A percentile compares a stretch with the other conserved stretches of the same genome.
Evolutionary conservation across 495 filamentous ascomycete genomes (phyloP).

Genomic region (Cryomyces antarcticus): DNA sequence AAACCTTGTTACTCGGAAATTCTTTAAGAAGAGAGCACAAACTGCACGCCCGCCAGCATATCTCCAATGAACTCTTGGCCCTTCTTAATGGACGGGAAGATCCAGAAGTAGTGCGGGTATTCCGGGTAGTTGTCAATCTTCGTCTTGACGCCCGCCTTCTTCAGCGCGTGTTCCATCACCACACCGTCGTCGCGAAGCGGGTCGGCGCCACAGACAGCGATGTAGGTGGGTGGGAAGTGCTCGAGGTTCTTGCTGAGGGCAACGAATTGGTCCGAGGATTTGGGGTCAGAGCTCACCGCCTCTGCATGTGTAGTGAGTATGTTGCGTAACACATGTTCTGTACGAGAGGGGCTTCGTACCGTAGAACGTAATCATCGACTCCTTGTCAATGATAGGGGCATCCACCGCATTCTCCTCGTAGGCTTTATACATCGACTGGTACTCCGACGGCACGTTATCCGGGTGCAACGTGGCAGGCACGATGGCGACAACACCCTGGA

Average conservation of each 20-base stretch:
- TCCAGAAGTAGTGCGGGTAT: constrained; percentile 9
- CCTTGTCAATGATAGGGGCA: constrained; percentile 9
- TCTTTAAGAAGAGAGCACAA: neutral
- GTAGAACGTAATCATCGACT: neutral
- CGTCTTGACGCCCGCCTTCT: constrained; percentile 9
- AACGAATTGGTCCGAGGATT: constrained; percentile 7
- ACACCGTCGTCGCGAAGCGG: constrained; percentile 13
- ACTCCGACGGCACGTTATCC: constrained; percentile 8
- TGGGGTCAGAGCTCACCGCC: constrained; percentile 2
- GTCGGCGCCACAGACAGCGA: constrained; percentile 13
- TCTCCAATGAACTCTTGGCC: constrained; percentile 3
- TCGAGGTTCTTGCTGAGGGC: constrained; percentile 4
- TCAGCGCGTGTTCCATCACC: constrained; percentile 11
- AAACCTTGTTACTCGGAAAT: too few species aligned
- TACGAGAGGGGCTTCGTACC: constrained; percentile 7
- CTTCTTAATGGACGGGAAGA: constrained; percentile 4
- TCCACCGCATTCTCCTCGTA: constrained; percentile 11
- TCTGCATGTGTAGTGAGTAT: neutral
- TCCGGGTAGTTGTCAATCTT: constrained; percentile 5
- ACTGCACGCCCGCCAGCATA: constrained; percentile 1
- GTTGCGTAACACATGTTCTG: neutral
- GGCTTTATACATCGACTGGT: constrained; percentile 9
- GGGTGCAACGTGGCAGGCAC: constrained; percentile 10
- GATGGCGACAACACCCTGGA: constrained; percentile 11
- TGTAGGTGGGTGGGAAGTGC: constrained; percentile 12